Evolutionary conservation across 805 yeast genomes (phyloP).

Genomic region (Torulaspora maleeae): DNA sequence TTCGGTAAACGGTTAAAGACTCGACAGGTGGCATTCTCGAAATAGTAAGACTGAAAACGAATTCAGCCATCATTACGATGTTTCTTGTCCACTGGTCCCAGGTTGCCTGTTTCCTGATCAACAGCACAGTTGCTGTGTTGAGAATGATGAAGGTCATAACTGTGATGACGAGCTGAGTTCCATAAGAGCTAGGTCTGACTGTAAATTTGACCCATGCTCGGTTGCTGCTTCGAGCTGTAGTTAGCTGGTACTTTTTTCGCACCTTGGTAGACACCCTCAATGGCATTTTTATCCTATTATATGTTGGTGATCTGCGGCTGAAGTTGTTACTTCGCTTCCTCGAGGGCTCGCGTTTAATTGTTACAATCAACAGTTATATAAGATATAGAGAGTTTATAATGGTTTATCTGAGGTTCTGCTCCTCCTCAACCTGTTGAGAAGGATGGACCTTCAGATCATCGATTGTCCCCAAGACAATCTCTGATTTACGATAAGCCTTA

Average conservation of each 20-base stretch:
- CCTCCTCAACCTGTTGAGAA: constrained; percentile 23
- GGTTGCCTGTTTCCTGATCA: not conserved
- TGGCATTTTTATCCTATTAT: not conserved
- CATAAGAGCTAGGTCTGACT: constrained; percentile 12
- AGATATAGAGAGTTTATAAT: not conserved
- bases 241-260: constrained; percentile 6
- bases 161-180: constrained; percentile 1
- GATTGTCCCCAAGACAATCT: constrained; percentile 61
- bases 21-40: constrained; percentile 24
- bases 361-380: not conserved
- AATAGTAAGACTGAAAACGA: constrained; percentile 1
- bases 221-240: constrained; percentile 8
- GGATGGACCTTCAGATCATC: constrained; percentile 37
- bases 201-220: constrained; percentile 13
- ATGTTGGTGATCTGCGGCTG: not conserved
- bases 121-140: not conserved
- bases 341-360: constrained; percentile 1
- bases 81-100: not conserved
- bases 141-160: not conserved
- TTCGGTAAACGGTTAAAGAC: constrained; percentile 21
- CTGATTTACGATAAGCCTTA: constrained; percentile 52
- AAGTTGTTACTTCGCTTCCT: not conserved
- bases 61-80: not conserved
- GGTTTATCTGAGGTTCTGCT: not conserved
- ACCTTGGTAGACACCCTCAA: not conserved